Base-by-base conservation (phyloP, 129 eudicot genomes). In the Deinandra increscens region DNA sequence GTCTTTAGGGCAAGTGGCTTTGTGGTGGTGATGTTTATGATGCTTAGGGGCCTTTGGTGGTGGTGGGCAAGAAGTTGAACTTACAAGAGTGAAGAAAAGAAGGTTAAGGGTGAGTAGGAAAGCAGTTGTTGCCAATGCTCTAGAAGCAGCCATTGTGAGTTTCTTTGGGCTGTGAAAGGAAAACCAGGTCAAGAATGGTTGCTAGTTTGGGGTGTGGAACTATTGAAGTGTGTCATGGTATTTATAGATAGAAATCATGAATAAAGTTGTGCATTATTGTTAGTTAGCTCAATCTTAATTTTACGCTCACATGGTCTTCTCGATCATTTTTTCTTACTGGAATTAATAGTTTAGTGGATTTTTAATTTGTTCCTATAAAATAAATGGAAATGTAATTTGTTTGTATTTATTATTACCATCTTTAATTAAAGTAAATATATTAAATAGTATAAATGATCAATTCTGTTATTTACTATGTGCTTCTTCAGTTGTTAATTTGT, bases 1-100 rank as follows among this genome's bases (percentile, higher is more conserved):
- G 62, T 83, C 91, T 62, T 38, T 82, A 12, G 83, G 91, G 88
- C 91, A 86, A 18, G 82, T 71, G 39, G 78, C 80, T 39, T 54
- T 49, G 36, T 22, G 67, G 37, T n/a, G 66, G 50, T 43, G 87
- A 51, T 42, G 87, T 20, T 39, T 22, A 26, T 69, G 34, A 11
- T n/a, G 63, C 39, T 58, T 78, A 36, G 79, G 82, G 42, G 80
- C 65, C 50, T 73, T 63, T 42, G 78, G 75, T 43, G 86, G 81
- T 23, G 84, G 84, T 33, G 90, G 81, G 76, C 82, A 70, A 20
- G 48, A 17, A 45, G 80, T 73, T 5, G 91, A 80, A 42, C 50
- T 77, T 42, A 81, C 88, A 53, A 86, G 51, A 72, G 86, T 81
- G 79, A 81, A 81, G 79, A 86, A 83, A 15, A 86, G 55, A 19